Evolutionary conservation across 495 filamentous ascomycete genomes (phyloP).

Genomic region (Daldinia concentrica): DNA sequence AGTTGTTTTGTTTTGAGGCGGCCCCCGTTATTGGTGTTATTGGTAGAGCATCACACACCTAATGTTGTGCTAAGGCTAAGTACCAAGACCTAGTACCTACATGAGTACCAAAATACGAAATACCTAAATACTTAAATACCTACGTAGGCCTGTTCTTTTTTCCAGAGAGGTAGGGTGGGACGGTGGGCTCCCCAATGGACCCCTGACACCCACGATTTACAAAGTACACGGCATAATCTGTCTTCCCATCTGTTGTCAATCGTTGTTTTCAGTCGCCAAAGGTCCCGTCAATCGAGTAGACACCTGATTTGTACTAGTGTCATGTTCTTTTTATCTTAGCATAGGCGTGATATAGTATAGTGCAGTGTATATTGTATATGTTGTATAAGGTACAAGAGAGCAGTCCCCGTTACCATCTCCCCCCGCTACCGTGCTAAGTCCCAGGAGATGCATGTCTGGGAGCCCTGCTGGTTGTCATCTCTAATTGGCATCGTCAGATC

Average conservation of each 20-base stretch:
- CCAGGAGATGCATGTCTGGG: constrained; percentile 30
- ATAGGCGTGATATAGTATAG: neutral
- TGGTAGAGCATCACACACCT: neutral
- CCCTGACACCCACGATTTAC: constrained; percentile 12
- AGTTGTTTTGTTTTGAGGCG: neutral
- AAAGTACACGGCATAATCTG: constrained; percentile 15
- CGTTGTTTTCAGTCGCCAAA: constrained; percentile 3
- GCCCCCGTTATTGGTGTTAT: neutral
- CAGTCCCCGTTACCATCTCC: neutral
- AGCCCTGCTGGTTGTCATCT: constrained; percentile 12
- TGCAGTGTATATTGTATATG: too few relatives aligned
- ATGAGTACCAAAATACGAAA: neutral
- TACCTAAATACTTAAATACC: neutral
- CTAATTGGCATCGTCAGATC: constrained; percentile 25
- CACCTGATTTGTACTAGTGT: constrained; percentile 6
- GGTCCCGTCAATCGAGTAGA: neutral
- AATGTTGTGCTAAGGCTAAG: constrained; percentile 4
- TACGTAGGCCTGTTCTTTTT: neutral
- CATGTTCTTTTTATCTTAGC: constrained; percentile 5
- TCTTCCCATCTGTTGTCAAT: constrained; percentile 6
- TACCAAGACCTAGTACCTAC: neutral
- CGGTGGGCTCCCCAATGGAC: neutral
- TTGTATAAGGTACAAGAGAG: neutral
- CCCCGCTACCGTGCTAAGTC: constrained; percentile 20
- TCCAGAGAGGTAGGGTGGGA: neutral